These are phyloP conservation scores for Saccharomyces paradoxus DNA, from an alignment of 805 yeast species.

Conservation along the genomic window DNA sequence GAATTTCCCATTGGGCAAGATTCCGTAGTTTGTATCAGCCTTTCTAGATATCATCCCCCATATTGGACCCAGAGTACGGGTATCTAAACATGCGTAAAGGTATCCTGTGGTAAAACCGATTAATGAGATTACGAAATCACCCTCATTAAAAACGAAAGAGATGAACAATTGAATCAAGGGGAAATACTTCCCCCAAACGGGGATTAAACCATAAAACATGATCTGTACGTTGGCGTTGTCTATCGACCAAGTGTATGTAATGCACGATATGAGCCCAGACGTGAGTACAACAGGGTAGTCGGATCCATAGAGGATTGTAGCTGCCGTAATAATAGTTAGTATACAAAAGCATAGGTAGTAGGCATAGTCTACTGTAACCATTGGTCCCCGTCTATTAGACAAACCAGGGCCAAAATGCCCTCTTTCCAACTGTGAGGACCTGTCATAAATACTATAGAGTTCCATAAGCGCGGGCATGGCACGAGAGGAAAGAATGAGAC, in stretches of 20 bases:
- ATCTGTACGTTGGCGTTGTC: constrained; percentile 45
- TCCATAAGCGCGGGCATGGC: constrained; percentile 23
- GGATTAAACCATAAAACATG: constrained; percentile 46
- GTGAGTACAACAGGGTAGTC: constrained; percentile 13
- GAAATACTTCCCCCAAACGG: constrained; percentile 47
- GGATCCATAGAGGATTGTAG: constrained; percentile 9
- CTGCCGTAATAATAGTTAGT: constrained; percentile 5
- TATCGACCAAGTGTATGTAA: constrained; percentile 57
- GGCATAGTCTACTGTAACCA: constrained; percentile 17
- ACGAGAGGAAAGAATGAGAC: constrained; percentile 16
- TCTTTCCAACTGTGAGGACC: constrained; percentile 22
- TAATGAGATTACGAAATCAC: constrained; percentile 36
- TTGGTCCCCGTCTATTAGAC: constrained; percentile 9
- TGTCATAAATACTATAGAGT: constrained; percentile 21
- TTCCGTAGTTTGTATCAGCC: constrained; percentile 12
- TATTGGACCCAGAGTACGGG: constrained; percentile 44
- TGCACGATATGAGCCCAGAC: constrained; percentile 21
- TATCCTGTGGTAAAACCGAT: constrained; percentile 52
- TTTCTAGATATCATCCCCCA: constrained; percentile 27
- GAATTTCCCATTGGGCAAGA: constrained; percentile 19
- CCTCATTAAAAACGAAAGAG: constrained; percentile 39
- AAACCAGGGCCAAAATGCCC: constrained; percentile 8
- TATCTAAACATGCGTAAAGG: constrained; percentile 53
- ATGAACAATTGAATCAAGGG: constrained; percentile 33
- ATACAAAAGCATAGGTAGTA: constrained; percentile 22